Conservation (phyloP, 768 basidiomycete species). For the Chalciporus piperatus region DNA sequence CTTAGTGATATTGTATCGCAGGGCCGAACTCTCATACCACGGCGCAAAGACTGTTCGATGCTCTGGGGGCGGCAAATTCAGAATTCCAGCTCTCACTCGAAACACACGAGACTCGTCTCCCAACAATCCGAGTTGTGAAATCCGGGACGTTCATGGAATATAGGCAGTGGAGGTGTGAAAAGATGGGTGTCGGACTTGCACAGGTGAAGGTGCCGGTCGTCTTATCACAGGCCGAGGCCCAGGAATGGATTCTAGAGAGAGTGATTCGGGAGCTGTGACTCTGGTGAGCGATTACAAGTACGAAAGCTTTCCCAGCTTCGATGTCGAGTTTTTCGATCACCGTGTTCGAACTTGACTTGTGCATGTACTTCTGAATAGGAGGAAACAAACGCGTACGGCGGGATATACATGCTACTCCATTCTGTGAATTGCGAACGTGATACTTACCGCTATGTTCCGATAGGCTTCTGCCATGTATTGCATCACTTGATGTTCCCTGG, state of each 20-base stretch:
- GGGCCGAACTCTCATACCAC: background rate
- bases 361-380: too few species aligned
- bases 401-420: too few species aligned
- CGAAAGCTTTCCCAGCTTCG: too few species aligned
- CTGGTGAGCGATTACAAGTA: too few species aligned
- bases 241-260: constrained; percentile 10
- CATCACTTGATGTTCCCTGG: too few species aligned
- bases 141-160: constrained; percentile 12
- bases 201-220: constrained; percentile 19
- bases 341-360: too few species aligned
- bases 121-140: constrained; percentile 11
- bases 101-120: background rate
- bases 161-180: constrained; percentile 7
- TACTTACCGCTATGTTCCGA: too few species aligned
- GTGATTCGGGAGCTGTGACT: constrained; percentile 4
- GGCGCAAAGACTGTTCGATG: constrained; percentile 4
- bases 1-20: background rate
- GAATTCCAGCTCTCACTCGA: background rate
- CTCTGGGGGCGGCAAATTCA: background rate
- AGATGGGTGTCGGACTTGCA: constrained; percentile 1
- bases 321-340: too few species aligned
- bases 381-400: too few species aligned
- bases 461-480: too few species aligned
- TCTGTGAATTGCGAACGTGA: too few species aligned
- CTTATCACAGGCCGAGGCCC: background rate